Evolutionary conservation across 495 filamentous ascomycete species (phyloP).

Genomic region (Trichoderma asperelloides): DNA sequence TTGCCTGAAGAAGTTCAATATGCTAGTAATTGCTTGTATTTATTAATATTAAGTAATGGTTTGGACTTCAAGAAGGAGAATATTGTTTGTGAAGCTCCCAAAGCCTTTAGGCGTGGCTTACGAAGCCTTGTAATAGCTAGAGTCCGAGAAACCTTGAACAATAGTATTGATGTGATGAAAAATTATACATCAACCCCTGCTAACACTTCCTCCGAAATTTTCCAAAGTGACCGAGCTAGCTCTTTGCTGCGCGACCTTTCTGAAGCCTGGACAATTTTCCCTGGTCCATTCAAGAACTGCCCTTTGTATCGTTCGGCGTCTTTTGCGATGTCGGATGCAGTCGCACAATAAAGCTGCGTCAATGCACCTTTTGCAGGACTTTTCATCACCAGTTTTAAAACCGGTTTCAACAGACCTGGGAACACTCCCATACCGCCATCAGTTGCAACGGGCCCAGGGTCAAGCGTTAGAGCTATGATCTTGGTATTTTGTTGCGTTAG

Average conservation of each 20-base stretch:
- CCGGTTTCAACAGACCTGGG: background rate
- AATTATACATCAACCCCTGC: background rate
- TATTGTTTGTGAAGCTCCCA: no score
- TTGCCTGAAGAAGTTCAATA: no score
- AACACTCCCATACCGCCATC: background rate
- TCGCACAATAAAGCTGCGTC: background rate
- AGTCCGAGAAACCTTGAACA: no score
- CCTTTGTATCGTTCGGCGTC: background rate
- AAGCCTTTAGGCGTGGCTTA: no score
- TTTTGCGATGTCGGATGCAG: background rate
- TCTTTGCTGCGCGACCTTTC: background rate
- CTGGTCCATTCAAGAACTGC: background rate
- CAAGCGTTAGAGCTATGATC: background rate
- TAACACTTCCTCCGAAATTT: background rate
- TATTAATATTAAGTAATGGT: no score
- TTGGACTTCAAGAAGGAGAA: no score
- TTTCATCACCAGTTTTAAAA: background rate
- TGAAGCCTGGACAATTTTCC: background rate
- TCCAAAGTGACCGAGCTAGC: background rate
- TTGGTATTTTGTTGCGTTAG: background rate
- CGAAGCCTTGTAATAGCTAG: no score
- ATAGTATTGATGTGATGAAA: no score
- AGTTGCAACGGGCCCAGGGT: background rate
- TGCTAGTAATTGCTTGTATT: no score
- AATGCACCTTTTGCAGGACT: background rate